Percentiles rank a stretch among this genome's conserved stretches.
Evolutionary conservation across 345 rosid genomes (phyloP).

Genomic region (Populus ilicifolia): DNA sequence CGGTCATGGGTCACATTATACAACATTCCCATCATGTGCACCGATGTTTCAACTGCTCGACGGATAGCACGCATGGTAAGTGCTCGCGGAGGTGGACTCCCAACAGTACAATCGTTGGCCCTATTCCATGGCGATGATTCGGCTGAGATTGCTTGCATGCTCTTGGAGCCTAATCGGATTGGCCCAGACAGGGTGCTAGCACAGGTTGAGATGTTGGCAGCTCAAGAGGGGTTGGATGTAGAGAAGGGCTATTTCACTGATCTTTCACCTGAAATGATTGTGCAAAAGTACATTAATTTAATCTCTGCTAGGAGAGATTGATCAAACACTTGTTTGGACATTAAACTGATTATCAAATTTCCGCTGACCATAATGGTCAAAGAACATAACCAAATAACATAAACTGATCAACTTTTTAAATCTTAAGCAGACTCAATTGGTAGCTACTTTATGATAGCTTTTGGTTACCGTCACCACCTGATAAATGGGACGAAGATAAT

Average conservation of each 20-base stretch:
- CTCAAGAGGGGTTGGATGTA: constrained; percentile 48
- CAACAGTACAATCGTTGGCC: constrained; percentile 52
- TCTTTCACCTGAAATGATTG: constrained; percentile 46
- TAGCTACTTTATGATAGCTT: too few relatives aligned
- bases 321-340: constrained; percentile 1
- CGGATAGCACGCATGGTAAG: constrained; percentile 56
- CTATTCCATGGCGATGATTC: constrained; percentile 49
- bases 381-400: too few relatives aligned
- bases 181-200: constrained; percentile 58
- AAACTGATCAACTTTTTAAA: too few relatives aligned
- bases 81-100: constrained; percentile 63
- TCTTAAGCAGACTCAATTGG: too few relatives aligned
- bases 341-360: neutral
- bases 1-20: constrained; percentile 45
- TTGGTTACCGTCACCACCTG: too few relatives aligned
- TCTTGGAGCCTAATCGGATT: constrained; percentile 52
- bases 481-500: too few relatives aligned
- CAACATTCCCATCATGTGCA: constrained; percentile 48
- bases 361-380: neutral
- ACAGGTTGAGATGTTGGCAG: constrained; percentile 50
- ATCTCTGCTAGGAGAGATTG: constrained; percentile 25
- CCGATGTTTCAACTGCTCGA: constrained; percentile 36
- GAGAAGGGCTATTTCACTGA: constrained; percentile 64
- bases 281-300: constrained; percentile 40
- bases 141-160: constrained; percentile 57